Percentiles rank a stretch among this genome's conserved stretches.
Conservation (phyloP, 257 asterid species). For the Gentiana straminea region DNA sequence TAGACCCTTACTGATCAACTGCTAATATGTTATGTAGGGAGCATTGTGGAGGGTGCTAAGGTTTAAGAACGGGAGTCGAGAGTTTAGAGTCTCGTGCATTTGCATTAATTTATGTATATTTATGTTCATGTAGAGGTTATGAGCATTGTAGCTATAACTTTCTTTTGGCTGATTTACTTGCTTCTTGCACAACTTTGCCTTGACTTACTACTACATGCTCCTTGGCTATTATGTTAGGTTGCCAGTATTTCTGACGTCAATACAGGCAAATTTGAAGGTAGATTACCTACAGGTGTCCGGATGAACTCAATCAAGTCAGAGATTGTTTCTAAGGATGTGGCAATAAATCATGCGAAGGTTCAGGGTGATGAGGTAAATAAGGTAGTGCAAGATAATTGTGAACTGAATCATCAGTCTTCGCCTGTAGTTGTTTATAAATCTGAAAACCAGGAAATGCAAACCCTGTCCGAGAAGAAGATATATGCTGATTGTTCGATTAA, state of each 20-base stretch:
- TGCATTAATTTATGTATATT: too few relatives aligned
- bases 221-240: slow-evolving; percentile 26
- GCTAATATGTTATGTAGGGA: too few relatives aligned
- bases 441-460: slow-evolving; percentile 25
- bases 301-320: slow-evolving; percentile 28
- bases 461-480: slow-evolving; percentile 14
- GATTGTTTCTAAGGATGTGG: slow-evolving; percentile 18
- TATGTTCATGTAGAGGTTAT: too few relatives aligned
- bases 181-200: slow-evolving; percentile 1
- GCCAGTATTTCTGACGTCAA: slow-evolving; percentile 23
- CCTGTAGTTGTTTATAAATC: slow-evolving; percentile 22
- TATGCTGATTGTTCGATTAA: slow-evolving; percentile 24
- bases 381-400: slow-evolving; percentile 27
- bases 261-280: slow-evolving; percentile 22
- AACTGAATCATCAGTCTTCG: slow-evolving; percentile 15
- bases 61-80: too few relatives aligned
- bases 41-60: too few relatives aligned
- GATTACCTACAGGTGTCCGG: slow-evolving; percentile 23
- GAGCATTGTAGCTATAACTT: too few relatives aligned
- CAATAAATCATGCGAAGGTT: slow-evolving; percentile 27
- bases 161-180: neutral
- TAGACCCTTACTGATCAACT: too few relatives aligned
- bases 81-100: too few relatives aligned
- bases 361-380: slow-evolving; percentile 38
- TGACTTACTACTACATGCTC: slow-evolving; percentile 5